A percentile compares a stretch with the other conserved stretches of the same genome.
These are phyloP conservation scores for Colletotrichum lindemuthianum DNA, from an alignment of 2,329 filamentous ascomycete genomes.

Conservation along the genomic window DNA sequence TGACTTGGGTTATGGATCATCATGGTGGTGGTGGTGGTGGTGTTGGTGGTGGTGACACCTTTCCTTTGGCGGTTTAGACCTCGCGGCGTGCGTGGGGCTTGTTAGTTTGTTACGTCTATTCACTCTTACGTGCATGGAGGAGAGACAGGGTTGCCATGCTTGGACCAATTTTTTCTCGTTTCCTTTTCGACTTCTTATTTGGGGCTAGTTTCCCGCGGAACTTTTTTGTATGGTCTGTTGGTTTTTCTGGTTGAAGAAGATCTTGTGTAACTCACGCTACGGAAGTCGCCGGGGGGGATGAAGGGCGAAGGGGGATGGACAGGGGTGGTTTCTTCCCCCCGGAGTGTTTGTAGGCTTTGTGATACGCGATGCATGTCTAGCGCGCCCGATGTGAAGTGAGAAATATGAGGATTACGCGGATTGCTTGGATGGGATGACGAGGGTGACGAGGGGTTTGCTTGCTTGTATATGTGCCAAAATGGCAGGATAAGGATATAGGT, in stretches of 20 bases:
- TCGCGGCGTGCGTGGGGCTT: background rate
- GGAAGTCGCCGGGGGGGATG: background rate
- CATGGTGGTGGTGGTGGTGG: background rate
- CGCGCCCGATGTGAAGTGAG: too few species aligned
- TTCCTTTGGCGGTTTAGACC: constrained; percentile 26
- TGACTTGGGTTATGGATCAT: constrained; percentile 3
- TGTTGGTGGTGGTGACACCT: constrained; percentile 23
- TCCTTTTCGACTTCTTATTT: background rate
- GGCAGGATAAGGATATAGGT: too few species aligned
- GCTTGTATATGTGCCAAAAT: too few species aligned
- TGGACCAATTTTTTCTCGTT: background rate
- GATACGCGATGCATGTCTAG: too few species aligned
- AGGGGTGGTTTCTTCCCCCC: background rate
- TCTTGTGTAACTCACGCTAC: constrained; percentile 33
- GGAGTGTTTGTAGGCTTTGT: background rate
- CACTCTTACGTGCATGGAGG: constrained; percentile 22
- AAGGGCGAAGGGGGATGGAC: background rate
- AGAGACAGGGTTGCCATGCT: constrained; percentile 7
- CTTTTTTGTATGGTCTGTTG: background rate
- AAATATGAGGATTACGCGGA: too few species aligned
- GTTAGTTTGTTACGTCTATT: too few species aligned
- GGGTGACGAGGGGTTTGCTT: too few species aligned
- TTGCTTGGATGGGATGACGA: too few species aligned
- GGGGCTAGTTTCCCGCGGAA: background rate
- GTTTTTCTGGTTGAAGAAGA: constrained; percentile 6